phyloP scores from a whole-genome alignment of 805 yeast genomes.

The Metschnikowia hibisci region DNA sequence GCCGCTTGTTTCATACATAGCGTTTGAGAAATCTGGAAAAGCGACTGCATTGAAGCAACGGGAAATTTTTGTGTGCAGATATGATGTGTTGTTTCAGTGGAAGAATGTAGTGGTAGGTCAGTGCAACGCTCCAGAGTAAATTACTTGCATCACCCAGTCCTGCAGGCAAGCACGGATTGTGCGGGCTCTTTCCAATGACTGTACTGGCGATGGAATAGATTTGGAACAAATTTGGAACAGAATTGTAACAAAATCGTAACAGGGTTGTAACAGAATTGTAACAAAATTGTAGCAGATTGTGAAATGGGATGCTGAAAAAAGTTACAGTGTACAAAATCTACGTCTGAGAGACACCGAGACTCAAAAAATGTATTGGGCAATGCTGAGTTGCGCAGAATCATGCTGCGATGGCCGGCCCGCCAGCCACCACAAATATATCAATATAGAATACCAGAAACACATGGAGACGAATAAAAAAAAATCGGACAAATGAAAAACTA shows the following conservation, averaged over 20 bases:
- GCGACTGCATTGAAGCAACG: conserved; percentile 9
- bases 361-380: background rate
- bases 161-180: background rate
- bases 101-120: background rate
- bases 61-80: background rate
- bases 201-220: no score
- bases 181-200: background rate
- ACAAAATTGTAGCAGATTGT: background rate
- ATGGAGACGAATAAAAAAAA: no score
- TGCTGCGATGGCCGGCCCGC: background rate
- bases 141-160: conserved; percentile 1
- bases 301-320: no score
- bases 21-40: conserved; percentile 13
- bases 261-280: no score
- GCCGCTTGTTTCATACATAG: conserved; percentile 15
- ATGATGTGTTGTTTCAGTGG: background rate
- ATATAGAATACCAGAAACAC: no score
- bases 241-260: background rate
- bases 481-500: no score
- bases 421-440: background rate
- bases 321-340: no score
- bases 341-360: no score
- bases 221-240: no score
- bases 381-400: background rate
- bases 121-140: background rate